Percentiles rank a stretch among this genome's conserved stretches.
Evolutionary conservation across 2,329 filamentous ascomycete genomes (phyloP).

Genomic region (Pseudogymnoascus sp.): DNA sequence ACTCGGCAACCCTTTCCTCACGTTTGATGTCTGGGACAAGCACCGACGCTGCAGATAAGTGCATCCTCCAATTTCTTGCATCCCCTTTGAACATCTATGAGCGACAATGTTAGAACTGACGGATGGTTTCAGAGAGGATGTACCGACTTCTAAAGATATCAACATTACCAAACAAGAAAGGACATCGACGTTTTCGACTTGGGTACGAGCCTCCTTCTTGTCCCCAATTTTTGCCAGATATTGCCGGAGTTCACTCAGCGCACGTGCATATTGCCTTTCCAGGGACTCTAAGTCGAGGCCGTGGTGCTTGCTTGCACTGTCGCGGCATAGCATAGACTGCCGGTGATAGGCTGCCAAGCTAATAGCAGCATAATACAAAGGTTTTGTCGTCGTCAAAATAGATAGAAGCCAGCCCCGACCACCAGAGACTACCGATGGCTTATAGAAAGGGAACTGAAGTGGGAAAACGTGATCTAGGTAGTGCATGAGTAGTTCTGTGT

Average conservation of each 20-base stretch:
- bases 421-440: constrained; percentile 45
- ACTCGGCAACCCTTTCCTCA: constrained; percentile 4
- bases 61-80: constrained; percentile 44
- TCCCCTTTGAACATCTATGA: constrained; percentile 32
- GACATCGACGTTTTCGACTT: constrained; percentile 47
- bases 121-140: neutral
- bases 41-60: constrained; percentile 45
- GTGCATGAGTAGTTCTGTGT: constrained; percentile 42
- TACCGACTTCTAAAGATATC: constrained; percentile 19
- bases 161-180: constrained; percentile 24
- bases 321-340: constrained; percentile 38
- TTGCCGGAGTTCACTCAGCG: constrained; percentile 33
- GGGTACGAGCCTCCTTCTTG: constrained; percentile 43
- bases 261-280: constrained; percentile 30
- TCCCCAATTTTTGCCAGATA: constrained; percentile 24
- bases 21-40: constrained; percentile 39
- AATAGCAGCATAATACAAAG: constrained; percentile 50
- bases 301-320: constrained; percentile 18
- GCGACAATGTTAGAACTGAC: neutral
- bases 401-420: constrained; percentile 56
- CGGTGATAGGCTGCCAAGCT: constrained; percentile 52
- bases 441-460: constrained; percentile 57
- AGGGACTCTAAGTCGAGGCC: neutral
- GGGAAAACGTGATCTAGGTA: constrained; percentile 58
- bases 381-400: constrained; percentile 48